Evolutionary conservation across 495 filamentous ascomycete species (phyloP).

Genomic region (Neurospora sp.): DNA sequence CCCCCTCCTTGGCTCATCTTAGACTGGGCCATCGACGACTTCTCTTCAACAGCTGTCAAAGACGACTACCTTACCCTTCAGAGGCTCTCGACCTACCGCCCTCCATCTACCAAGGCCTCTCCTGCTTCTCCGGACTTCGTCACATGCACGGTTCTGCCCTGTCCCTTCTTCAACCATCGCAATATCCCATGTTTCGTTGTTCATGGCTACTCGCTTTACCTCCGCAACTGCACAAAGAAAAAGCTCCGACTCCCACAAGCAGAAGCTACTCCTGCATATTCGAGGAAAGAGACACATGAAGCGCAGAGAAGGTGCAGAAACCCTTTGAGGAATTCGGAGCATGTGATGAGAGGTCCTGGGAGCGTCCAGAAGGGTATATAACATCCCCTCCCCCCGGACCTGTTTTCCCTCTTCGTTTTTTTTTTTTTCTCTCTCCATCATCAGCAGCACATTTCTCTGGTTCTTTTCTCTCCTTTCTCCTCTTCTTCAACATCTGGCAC

Average conservation of each 20-base stretch:
- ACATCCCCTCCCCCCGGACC: not conserved
- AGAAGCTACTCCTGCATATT: not conserved
- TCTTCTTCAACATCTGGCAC: not conserved
- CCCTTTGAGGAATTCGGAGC: not conserved
- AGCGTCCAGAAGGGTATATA: not conserved
- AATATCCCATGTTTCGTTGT: not conserved
- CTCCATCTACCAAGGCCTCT: not conserved
- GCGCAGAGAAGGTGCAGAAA: not conserved
- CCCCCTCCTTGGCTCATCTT: too few species aligned
- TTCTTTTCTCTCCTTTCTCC: not conserved
- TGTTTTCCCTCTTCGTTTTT: not conserved
- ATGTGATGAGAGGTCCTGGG: not conserved
- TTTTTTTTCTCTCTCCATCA: not conserved
- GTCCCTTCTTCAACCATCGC: not conserved
- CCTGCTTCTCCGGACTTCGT: not conserved
- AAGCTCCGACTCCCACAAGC: not conserved
- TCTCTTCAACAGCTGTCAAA: not conserved
- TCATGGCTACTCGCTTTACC: not conserved
- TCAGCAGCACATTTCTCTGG: not conserved
- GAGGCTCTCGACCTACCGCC: accelerated
- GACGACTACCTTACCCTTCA: too few species aligned
- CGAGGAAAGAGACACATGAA: not conserved
- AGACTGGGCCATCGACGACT: not conserved
- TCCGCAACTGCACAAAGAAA: not conserved
- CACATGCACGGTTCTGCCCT: accelerated